A percentile compares a stretch with the other conserved stretches of the same genome.
Conservation (phyloP, 1,284 basidiomycete genomes). For the Somion occarium region DNA sequence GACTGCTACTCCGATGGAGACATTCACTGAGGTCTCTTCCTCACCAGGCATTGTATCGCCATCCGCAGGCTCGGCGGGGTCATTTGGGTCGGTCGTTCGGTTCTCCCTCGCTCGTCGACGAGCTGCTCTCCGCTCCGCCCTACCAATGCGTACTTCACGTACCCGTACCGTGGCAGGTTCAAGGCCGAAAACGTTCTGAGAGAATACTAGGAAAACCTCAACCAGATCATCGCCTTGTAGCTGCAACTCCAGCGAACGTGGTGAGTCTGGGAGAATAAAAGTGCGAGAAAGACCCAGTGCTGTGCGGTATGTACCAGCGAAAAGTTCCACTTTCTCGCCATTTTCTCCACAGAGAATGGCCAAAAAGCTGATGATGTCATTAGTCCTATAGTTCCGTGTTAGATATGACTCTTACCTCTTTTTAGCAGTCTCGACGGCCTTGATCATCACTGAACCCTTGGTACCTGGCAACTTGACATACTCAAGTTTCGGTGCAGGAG, state of each 20-base stretch:
- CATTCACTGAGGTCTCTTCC: constrained; percentile 59
- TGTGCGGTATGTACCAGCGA: constrained; percentile 80
- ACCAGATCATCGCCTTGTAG: constrained; percentile 89
- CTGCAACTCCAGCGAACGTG: constrained; percentile 78
- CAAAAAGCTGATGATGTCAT: constrained; percentile 56
- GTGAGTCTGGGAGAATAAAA: constrained; percentile 85
- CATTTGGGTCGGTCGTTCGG: constrained; percentile 32
- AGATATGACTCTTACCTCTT: constrained; percentile 55
- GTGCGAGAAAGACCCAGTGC: constrained; percentile 78
- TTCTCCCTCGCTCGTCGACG: constrained; percentile 65
- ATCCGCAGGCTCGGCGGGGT: constrained; percentile 26
- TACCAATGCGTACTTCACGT: constrained; percentile 83
- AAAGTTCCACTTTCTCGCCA: constrained; percentile 88
- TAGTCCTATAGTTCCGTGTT: constrained; percentile 3
- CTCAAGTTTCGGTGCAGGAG: constrained; percentile 79
- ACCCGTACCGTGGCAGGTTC: constrained; percentile 87
- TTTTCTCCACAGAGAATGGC: constrained; percentile 88
- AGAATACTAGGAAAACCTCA: constrained; percentile 83
- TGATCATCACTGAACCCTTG: constrained; percentile 75
- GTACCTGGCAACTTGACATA: constrained; percentile 90
- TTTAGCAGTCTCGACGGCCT: constrained; percentile 81
- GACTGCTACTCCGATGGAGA: constrained; percentile 60
- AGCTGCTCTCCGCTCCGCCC: constrained; percentile 79
- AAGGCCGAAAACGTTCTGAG: constrained; percentile 84
- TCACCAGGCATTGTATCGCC: constrained; percentile 41